These are phyloP conservation scores for Aspergillus carbonarius DNA, from an alignment of 2,329 filamentous ascomycete species.

Conservation along the genomic window DNA sequence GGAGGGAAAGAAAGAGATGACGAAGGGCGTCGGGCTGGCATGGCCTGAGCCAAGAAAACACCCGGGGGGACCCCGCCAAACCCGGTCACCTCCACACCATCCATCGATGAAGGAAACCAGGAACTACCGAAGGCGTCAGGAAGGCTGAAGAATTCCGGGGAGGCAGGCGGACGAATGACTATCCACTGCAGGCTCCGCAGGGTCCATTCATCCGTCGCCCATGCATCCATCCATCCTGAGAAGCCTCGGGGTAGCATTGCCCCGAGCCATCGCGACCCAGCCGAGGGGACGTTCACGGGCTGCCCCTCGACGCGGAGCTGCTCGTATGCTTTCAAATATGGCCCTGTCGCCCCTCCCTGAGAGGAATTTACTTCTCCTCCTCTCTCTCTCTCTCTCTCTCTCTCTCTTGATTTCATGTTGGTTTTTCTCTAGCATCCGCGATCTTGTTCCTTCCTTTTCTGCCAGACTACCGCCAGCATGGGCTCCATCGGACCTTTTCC, in stretches of 20 bases:
- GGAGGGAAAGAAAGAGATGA: background rate
- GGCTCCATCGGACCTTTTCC: constrained; percentile 36
- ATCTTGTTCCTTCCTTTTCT: background rate
- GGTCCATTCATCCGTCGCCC: background rate
- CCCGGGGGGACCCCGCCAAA: background rate
- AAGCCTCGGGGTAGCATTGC: constrained; percentile 31
- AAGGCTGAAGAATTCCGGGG: no score
- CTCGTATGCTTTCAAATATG: constrained; percentile 21
- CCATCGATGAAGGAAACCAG: background rate
- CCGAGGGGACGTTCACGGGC: constrained; percentile 7
- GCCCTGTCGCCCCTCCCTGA: constrained; percentile 4
- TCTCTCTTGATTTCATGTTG: no score
- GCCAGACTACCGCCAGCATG: constrained; percentile 25
- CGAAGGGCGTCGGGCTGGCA: constrained; percentile 20
- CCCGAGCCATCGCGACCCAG: constrained; percentile 23
- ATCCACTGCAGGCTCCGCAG: background rate
- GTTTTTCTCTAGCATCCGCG: constrained; percentile 5
- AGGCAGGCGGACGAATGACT: no score
- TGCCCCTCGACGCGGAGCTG: constrained; percentile 5
- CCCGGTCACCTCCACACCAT: background rate
- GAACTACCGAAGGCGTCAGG: no score
- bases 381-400: no score
- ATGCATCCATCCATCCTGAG: background rate
- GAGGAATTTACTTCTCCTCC: constrained; percentile 12
- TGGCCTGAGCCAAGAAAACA: constrained; percentile 15